These are phyloP conservation scores for Solanum sitiens DNA, from an alignment of 257 asterid species.

Conservation along the genomic window DNA sequence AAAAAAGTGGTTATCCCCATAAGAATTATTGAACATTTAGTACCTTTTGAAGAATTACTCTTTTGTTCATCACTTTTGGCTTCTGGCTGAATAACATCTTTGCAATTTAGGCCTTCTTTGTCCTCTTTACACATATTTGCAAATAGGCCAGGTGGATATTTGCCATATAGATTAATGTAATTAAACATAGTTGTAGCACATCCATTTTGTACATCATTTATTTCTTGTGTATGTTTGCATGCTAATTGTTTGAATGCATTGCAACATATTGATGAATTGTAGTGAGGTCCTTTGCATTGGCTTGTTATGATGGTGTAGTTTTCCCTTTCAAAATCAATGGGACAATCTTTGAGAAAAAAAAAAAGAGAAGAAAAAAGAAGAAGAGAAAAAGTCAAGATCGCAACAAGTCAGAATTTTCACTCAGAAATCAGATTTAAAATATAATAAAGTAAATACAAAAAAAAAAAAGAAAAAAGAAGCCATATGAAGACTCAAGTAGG, in stretches of 20 bases:
- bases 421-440: background rate
- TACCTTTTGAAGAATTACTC: background rate
- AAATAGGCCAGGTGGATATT: constrained; percentile 57
- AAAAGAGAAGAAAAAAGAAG: background rate
- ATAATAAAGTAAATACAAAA: background rate
- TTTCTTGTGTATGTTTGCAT: constrained; percentile 40
- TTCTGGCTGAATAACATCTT: background rate
- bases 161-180: constrained; percentile 59
- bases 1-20: background rate
- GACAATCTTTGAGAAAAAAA: constrained; percentile 32
- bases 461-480: fast-evolving
- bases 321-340: constrained; percentile 48
- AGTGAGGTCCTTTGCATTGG: constrained; percentile 86
- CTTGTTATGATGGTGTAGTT: constrained; percentile 81
- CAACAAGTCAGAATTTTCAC: background rate
- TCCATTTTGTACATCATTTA: constrained; percentile 40
- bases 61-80: background rate
- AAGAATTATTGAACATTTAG: background rate
- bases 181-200: constrained; percentile 64
- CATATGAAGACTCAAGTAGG: background rate
- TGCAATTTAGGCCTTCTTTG: constrained; percentile 51
- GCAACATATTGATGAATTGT: constrained; percentile 49
- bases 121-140: constrained; percentile 53
- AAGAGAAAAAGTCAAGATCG: background rate
- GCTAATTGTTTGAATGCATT: constrained; percentile 40